Evolutionary conservation across 176 grass and related monocot species (phyloP).

Genomic region (Paspalum vaginatum): DNA sequence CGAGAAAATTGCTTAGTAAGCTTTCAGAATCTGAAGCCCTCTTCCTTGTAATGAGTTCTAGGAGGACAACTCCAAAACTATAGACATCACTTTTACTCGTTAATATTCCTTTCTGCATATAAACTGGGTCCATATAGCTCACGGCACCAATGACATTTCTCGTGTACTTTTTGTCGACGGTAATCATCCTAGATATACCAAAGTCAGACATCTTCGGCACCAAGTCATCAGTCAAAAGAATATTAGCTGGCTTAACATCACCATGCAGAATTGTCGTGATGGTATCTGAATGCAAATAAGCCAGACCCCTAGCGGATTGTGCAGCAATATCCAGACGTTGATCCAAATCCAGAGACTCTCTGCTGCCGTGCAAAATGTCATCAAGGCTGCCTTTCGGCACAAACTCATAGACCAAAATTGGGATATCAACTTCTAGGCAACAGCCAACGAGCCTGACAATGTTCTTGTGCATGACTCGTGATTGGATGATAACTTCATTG

Average conservation of each 20-base stretch:
- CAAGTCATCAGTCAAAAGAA: neutral
- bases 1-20: neutral
- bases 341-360: neutral
- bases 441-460: constrained; percentile 49
- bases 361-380: constrained; percentile 19
- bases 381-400: constrained; percentile 31
- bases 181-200: constrained; percentile 21
- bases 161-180: neutral
- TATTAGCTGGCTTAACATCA: constrained; percentile 17
- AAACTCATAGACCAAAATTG: constrained; percentile 50
- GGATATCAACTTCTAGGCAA: constrained; percentile 42
- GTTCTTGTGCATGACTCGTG: constrained; percentile 47
- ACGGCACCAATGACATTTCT: neutral
- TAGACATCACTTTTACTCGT: constrained; percentile 20
- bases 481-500: constrained; percentile 51
- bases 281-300: constrained; percentile 26
- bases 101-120: neutral
- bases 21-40: neutral
- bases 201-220: neutral
- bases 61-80: constrained; percentile 19
- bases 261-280: constrained; percentile 6
- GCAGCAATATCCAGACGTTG: constrained; percentile 26
- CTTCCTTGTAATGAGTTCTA: constrained; percentile 27
- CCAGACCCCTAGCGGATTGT: constrained; percentile 30
- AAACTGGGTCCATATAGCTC: constrained; percentile 8